Conservation (phyloP, 345 rosid species). For the Triadica sebifera region DNA sequence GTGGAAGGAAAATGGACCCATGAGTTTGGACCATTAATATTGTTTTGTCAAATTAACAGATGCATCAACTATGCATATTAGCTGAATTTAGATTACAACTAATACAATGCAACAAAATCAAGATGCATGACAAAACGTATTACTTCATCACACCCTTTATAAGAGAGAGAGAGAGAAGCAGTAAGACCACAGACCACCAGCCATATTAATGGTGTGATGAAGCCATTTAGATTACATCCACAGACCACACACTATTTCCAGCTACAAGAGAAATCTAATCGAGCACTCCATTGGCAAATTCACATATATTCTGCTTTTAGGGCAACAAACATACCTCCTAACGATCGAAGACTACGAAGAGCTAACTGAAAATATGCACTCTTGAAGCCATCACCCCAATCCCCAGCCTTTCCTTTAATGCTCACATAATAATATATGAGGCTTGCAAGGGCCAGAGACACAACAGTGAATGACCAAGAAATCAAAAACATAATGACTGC, state of each 20-base stretch:
- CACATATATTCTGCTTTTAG: background rate
- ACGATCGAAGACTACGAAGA: conserved; percentile 96
- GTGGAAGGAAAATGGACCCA: background rate
- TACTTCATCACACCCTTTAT: no score
- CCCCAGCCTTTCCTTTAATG: conserved; percentile 97
- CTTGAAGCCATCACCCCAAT: conserved; percentile 99
- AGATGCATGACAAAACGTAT: background rate
- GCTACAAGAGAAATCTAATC: background rate
- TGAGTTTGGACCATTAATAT: background rate
- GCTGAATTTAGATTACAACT: background rate
- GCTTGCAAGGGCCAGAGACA: conserved; percentile 93
- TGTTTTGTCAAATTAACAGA: background rate
- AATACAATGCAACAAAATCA: background rate
- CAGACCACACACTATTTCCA: background rate
- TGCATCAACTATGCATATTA: background rate
- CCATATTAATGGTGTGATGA: no score
- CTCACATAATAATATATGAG: conserved; percentile 97
- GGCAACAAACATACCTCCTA: conserved; percentile 68
- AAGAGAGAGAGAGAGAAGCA: background rate
- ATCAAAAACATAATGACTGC: conserved; percentile 99
- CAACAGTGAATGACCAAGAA: conserved; percentile 93
- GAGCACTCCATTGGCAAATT: background rate
- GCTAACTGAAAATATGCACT: conserved; percentile 99
- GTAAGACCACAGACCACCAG: background rate
- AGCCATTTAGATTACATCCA: no score